Evolutionary conservation across 192 early-diverging fungal genomes (phyloP).

Genomic region (Geranomyces michiganensis): DNA sequence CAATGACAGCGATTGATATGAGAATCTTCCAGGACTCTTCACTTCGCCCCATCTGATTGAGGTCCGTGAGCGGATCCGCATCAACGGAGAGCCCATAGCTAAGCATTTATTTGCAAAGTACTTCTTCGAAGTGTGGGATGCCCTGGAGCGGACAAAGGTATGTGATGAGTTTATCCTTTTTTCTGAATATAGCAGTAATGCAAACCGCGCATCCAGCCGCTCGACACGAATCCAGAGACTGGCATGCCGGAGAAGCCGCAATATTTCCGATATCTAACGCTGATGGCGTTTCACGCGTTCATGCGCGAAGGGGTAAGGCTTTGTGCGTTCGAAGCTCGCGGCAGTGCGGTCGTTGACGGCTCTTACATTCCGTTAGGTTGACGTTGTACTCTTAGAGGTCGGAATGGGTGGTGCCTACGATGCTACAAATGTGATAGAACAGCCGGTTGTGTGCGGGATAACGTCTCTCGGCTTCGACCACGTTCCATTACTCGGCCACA

Average conservation of each 20-base stretch:
- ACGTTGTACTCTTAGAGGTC: constrained; percentile 81
- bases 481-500: constrained; percentile 68
- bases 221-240: no score
- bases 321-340: neutral
- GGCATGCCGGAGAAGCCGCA: constrained; percentile 55
- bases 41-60: constrained; percentile 93
- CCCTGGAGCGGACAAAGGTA: constrained; percentile 51
- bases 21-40: constrained; percentile 68
- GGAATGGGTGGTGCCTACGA: constrained; percentile 86
- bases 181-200: no score
- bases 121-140: constrained; percentile 86
- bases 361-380: constrained; percentile 42
- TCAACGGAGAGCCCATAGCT: constrained; percentile 81
- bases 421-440: constrained; percentile 76
- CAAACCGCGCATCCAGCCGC: no score
- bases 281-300: constrained; percentile 90
- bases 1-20: neutral
- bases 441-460: constrained; percentile 60
- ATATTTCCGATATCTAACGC: constrained; percentile 91
- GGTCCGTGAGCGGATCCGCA: constrained; percentile 91
- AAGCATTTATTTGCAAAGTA: constrained; percentile 79
- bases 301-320: constrained; percentile 65
- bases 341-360: neutral
- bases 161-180: neutral
- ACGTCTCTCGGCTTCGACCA: constrained; percentile 82